Evolutionary conservation across 257 asterid species (phyloP).

Genomic region (Cruciata laevipes): DNA sequence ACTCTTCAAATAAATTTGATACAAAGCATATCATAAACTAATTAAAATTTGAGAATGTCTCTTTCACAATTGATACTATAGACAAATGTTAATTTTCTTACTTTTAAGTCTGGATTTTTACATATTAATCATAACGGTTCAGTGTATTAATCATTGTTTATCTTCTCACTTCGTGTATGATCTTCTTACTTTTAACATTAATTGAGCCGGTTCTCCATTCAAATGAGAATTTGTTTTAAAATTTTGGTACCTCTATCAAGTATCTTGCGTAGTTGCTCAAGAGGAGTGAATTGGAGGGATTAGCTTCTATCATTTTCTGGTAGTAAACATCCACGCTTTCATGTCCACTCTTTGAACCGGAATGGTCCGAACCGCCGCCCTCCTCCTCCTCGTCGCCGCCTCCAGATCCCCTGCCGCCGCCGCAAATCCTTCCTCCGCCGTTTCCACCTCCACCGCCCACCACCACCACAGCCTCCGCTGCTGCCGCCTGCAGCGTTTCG

Average conservation of each 20-base stretch:
- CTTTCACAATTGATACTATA: no score
- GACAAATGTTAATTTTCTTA: no score
- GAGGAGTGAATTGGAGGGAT: constrained; percentile 39
- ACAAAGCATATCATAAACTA: no score
- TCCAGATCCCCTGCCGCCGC: constrained; percentile 20
- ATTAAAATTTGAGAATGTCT: no score
- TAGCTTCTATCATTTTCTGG: constrained; percentile 33
- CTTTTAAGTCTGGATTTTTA: no score
- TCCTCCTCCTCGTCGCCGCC: constrained; percentile 9
- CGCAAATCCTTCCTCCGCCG: constrained; percentile 1
- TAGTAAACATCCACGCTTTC: constrained; percentile 33
- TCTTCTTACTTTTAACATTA: no score
- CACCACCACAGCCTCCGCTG: constrained; percentile 15
- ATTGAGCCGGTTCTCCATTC: no score
- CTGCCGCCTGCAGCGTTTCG: constrained; percentile 2
- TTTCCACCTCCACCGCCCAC: constrained; percentile 17
- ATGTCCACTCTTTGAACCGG: constrained; percentile 23
- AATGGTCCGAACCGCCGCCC: constrained; percentile 14
- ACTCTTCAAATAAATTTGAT: no score
- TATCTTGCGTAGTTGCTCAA: constrained; percentile 52
- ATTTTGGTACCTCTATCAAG: constrained; percentile 53
- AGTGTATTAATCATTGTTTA: no score
- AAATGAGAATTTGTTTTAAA: no score
- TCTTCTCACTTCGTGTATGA: no score
- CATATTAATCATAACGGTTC: no score